A percentile compares a stretch with the other conserved stretches of the same genome.
phyloP scores from a whole-genome alignment of 1,139 yeast genomes.

The Taiozyma sp. region DNA sequence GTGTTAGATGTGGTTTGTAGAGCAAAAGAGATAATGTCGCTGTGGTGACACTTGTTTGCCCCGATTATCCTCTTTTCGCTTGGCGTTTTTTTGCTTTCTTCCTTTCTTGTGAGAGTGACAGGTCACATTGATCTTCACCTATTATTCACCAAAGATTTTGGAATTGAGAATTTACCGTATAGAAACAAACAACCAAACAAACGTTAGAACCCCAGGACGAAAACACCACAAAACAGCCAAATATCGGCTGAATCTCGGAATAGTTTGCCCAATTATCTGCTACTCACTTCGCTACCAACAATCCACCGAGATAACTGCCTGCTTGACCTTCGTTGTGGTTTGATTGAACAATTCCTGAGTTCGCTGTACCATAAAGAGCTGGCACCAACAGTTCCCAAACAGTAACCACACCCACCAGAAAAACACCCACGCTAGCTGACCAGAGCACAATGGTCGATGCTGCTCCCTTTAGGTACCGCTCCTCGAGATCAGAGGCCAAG shows the following conservation, averaged over 20 bases:
- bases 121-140: too few relatives aligned
- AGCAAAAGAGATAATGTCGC: too few relatives aligned
- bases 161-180: too few relatives aligned
- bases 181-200: too few relatives aligned
- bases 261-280: background rate
- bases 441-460: background rate
- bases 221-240: background rate
- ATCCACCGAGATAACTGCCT: background rate
- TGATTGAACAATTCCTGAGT: background rate
- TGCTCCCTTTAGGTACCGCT: slow-evolving; percentile 2
- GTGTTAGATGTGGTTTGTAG: background rate
- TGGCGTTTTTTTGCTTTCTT: too few relatives aligned
- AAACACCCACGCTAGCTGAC: background rate
- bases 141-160: too few relatives aligned
- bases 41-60: too few relatives aligned
- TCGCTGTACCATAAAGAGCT: too few relatives aligned
- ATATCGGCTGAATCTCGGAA: background rate
- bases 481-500: slow-evolving; percentile 10
- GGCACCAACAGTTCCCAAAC: too few relatives aligned
- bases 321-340: background rate
- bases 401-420: background rate
- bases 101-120: too few relatives aligned
- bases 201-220: background rate
- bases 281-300: background rate
- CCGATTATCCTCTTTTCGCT: too few relatives aligned